phyloP scores from a whole-genome alignment of 2,329 filamentous ascomycete species.

The Pleoardoris graminearum region DNA sequence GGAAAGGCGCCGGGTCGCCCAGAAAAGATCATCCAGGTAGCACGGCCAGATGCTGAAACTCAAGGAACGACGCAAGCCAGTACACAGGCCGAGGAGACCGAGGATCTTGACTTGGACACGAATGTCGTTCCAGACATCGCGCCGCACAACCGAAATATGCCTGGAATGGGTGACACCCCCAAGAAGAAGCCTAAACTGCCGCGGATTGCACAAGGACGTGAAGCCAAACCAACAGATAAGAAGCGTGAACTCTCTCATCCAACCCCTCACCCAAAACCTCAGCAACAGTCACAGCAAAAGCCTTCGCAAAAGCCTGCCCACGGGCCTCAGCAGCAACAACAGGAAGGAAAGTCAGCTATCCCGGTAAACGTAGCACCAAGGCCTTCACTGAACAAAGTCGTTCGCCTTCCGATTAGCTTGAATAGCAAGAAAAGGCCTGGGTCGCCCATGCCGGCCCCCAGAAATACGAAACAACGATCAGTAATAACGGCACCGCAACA shows the following conservation, averaged over 20 bases:
- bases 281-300: neutral
- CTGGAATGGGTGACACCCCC: neutral
- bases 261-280: neutral
- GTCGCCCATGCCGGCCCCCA: neutral
- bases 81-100: neutral
- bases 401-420: neutral
- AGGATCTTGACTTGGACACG: neutral
- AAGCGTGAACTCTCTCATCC: slow-evolving; percentile 4
- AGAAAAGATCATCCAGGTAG: neutral
- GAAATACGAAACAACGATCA: neutral
- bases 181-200: slow-evolving; percentile 11
- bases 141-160: neutral
- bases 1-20: neutral
- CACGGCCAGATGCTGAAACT: neutral
- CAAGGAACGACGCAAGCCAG: slow-evolving; percentile 1
- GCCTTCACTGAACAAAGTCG: neutral
- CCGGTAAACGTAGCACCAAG: neutral
- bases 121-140: neutral
- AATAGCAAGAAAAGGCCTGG: neutral
- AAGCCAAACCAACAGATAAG: too few relatives aligned
- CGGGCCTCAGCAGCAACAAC: neutral
- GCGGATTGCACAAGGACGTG: too few relatives aligned
- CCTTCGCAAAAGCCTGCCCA: neutral
- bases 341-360: neutral
- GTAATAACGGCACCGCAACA: neutral